phyloP scores from a whole-genome alignment of 1,139 yeast genomes.

The Kodamaea sp. region DNA sequence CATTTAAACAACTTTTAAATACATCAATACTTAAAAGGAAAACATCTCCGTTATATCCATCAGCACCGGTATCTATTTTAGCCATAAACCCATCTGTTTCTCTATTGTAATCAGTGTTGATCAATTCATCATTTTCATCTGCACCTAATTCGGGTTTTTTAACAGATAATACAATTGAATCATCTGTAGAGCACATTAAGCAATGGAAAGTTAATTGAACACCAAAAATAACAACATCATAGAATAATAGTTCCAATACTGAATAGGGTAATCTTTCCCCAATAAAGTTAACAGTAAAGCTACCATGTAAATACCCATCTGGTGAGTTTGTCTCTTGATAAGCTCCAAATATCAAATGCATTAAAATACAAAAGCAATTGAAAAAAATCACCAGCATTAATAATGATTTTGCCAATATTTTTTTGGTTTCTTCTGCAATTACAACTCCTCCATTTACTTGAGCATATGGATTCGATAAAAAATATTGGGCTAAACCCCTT shows the following conservation, averaged over 20 bases:
- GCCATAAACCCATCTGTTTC: constrained; percentile 12
- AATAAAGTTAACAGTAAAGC: constrained; percentile 37
- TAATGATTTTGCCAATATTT: constrained; percentile 27
- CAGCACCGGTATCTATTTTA: constrained; percentile 20
- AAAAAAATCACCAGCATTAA: constrained; percentile 23
- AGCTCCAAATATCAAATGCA: constrained; percentile 31
- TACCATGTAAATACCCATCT: constrained; percentile 31
- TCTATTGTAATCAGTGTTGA: constrained; percentile 11
- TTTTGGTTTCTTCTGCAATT: constrained; percentile 26
- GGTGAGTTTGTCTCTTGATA: constrained; percentile 15
- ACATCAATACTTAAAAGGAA: constrained; percentile 28
- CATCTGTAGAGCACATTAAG: constrained; percentile 32
- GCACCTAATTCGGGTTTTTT: constrained; percentile 1
- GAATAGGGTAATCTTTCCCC: constrained; percentile 36
- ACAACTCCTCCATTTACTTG: constrained; percentile 10
- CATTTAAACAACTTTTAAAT: constrained; percentile 12
- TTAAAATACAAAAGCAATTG: constrained; percentile 24
- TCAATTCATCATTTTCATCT: neutral
- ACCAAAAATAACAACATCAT: constrained; percentile 26
- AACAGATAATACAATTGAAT: constrained; percentile 25
- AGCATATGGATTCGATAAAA: constrained; percentile 29
- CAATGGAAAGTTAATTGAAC: constrained; percentile 32
- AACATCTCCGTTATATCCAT: constrained; percentile 44
- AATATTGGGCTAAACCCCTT: constrained; percentile 28
- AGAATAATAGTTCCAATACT: constrained; percentile 23